Base-by-base conservation (phyloP, 441 rosid species). In the Eruca vesicaria region DNA sequence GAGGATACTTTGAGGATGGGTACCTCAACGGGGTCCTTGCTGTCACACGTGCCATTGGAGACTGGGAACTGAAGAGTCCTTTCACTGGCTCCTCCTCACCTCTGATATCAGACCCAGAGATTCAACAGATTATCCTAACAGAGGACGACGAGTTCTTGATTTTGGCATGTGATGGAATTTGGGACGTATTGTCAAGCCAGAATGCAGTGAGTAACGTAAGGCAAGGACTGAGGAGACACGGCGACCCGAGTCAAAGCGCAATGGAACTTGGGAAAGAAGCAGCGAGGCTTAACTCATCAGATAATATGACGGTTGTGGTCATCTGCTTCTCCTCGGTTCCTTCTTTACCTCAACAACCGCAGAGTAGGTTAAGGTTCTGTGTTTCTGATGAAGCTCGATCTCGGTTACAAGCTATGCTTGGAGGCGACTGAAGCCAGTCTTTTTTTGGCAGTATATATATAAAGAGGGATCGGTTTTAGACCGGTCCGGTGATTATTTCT, bases 151-250 rank as follows among this genome's bases (percentile, higher is more conserved):
- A 94, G 80, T 94, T 91, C 80, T 90, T 94, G 73, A 87, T 91
- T 35, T 78, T 94, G 50, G 98, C 93, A 2, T 88, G 93, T 70
- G 97, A 94, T 72, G 97, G 97, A 45, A 82, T 91, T 20, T 94
- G 96, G 97, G 95, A 94, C 35, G 97, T 91, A 60, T 88, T 94
- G 58, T 72, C 83, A 41, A 90, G 95, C 82, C 92, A 94, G 78
- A 89, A 90, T 78, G 96, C 97, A n/a, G 91, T 94, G 66, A 95
- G 90, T 86, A 90, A 89, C 65, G 95, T 92, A 15, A 82, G 98
- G 71, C 81, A 91, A 69, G 89, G 89, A 78, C 88, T 91, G 45
- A 93, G 89, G 65, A 89, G 85, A 78, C 98, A 90, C 79, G 90
- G 91, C 9, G 91, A 94, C 75, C 97, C 97, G 3, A 81, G 56